Evolutionary conservation across 345 rosid genomes (phyloP).

Genomic region (Eucalyptus camaldulensis): DNA sequence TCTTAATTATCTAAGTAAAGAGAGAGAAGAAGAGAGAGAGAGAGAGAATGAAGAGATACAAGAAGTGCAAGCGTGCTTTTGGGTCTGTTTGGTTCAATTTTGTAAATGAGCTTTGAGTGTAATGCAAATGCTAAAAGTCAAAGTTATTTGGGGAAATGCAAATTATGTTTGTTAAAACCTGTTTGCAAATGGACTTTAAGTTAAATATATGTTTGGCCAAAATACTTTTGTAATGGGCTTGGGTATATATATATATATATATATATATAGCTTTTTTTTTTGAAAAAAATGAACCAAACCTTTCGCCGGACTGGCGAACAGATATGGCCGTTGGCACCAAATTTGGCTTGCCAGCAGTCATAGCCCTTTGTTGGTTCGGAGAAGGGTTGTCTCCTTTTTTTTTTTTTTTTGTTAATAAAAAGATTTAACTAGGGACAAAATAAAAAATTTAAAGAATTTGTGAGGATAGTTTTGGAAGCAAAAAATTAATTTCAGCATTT

Average conservation of each 20-base stretch:
- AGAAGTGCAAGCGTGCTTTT: background rate
- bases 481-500: no score
- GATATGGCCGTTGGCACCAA: rapidly evolving
- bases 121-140: no score
- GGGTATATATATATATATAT: no score
- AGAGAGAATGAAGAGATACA: background rate
- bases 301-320: rapidly evolving
- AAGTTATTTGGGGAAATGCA: no score
- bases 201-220: background rate
- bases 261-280: no score
- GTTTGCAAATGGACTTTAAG: rapidly evolving
- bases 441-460: no score
- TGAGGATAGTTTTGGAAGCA: no score
- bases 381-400: no score
- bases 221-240: background rate
- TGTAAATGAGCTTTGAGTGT: no score
- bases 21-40: rapidly evolving
- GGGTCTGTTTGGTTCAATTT: rapidly evolving
- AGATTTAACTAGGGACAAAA: rapidly evolving
- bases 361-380: rapidly evolving
- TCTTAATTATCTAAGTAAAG: background rate
- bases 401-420: no score
- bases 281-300: no score
- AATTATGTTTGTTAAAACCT: no score
- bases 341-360: rapidly evolving